Base-by-base conservation (phyloP, 2,329 filamentous ascomycete species). In the Aureobasidium vineae region DNA sequence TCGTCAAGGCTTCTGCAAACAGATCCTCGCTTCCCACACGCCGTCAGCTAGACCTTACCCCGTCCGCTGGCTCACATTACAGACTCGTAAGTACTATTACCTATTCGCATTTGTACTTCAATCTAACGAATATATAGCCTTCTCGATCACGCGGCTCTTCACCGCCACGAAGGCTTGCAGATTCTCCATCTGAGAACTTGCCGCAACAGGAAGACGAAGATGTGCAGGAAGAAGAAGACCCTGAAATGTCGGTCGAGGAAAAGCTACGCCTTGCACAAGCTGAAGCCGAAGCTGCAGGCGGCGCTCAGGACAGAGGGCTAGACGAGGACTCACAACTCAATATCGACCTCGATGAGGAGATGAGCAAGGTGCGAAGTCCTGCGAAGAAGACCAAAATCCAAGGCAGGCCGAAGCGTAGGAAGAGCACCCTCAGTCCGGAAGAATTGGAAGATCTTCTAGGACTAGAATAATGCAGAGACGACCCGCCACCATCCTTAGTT, bases 361-460 rank as follows among this genome's bases (percentile, higher is more conserved):
- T 69, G 23, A 50, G 69, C 63, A 50, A 67, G 67, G 19, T 73
- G 68, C 63, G 68, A 26, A 72, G 74, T 69, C 70, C 76, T 60
- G 70, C 74, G 67, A 73, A 76, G 72, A 73, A 77, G 75, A 80
- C 85, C 80, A 72, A 80, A 77, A 75, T 83, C 79, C 74, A 81
- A 76, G 72, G 86, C 74, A 75, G 88, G 79, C 79, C 86, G 2
- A 88, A 84, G 68, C 81, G 89, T 73, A 82, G 90, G 73, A 84
- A 90, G 75, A 92, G 89, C 72, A 93, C 90, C 23, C 79, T 94
- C 38, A 92, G 85, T 72, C 87, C 89, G 3, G 89, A 88, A 81
- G 90, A 94, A 77, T 77, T 93, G 73, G 85, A 90, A 77, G 86
- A 83, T 52, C 74, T 90, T 74, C 66, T 77, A 53, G 69, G 63